phyloP scores from a whole-genome alignment of 2,329 filamentous ascomycete genomes.

The Diplodia seriata region DNA sequence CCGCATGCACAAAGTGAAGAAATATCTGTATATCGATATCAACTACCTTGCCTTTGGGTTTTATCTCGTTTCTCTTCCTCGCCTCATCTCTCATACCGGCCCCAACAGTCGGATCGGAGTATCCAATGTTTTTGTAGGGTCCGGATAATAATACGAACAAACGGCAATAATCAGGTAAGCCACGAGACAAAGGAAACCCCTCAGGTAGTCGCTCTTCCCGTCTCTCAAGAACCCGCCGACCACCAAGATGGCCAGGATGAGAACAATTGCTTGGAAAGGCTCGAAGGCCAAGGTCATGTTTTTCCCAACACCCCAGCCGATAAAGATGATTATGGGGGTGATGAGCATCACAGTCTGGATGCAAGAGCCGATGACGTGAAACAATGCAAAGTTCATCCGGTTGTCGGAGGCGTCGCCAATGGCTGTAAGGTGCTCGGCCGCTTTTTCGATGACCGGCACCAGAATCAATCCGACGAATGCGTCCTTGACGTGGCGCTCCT shows the following conservation, averaged over 20 bases:
- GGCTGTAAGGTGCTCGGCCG: conserved; percentile 82
- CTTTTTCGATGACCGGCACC: conserved; percentile 83
- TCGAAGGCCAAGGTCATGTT: conserved; percentile 84
- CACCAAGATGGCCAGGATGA: conserved; percentile 84
- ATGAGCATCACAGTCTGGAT: conserved; percentile 92
- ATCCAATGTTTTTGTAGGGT: conserved; percentile 44
- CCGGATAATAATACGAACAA: conserved; percentile 67
- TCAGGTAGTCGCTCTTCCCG: conserved; percentile 87
- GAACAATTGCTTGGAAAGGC: conserved; percentile 82
- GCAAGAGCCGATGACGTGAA: conserved; percentile 84
- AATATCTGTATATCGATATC: no score
- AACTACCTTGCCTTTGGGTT: no score
- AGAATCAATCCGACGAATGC: conserved; percentile 75
- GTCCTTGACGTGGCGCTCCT: conserved; percentile 56
- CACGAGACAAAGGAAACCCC: conserved; percentile 82
- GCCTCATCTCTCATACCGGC: no score
- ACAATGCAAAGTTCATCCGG: conserved; percentile 83
- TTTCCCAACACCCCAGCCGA: conserved; percentile 78
- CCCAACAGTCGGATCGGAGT: no score
- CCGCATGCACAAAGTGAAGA: no score
- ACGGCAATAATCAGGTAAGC: conserved; percentile 70
- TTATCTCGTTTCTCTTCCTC: no score
- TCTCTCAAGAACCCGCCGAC: conserved; percentile 88
- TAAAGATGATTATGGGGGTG: conserved; percentile 79
- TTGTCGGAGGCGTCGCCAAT: conserved; percentile 85